Base-by-base conservation (phyloP, 1,284 basidiomycete species). In the Ganoderma multipileum region DNA sequence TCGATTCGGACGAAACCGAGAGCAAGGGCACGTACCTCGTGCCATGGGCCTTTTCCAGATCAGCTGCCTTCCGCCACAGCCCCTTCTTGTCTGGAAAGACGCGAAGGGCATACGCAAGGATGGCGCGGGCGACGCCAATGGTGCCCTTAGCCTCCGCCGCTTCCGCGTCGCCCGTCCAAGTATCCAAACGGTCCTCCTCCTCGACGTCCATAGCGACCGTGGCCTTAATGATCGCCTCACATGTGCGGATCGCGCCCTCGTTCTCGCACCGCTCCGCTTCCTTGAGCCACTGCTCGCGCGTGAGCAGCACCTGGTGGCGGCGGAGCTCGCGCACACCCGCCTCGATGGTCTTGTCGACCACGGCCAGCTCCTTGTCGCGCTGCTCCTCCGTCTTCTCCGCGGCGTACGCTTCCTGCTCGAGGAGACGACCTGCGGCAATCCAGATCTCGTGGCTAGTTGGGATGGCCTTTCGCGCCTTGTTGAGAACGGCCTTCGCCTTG, bases 401-500 rank as follows among this genome's bases (percentile, higher is more conserved):
- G 28, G 81, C 78, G 42, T 78, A 82, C 9, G 90, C 87, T 78
- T 93, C 89, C 76, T 98, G 96, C 80, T 99, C 97, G 38, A 97
- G 85, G 7, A 99, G 83, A 36, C 97, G 88, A 41, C 93, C 95
- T 0, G 97, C 97, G 4, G 97, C 97, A 73, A 99, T 98, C 97
- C 97, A 99, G 70, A 99, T 98, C 77, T 99, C 97, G 82, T 99
- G 97, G 44, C 92, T 95, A 0, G 97, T 99, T 0, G 97, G 97
- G 36, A 99, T 91, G 8, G 94, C 92, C 78, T 95, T 95, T 63
- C 97, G 91, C 1, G 97, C 98, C 79, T 95, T 95, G 86, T 99
- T 99, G 71, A 99, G 89, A 0, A 99, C 97, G 20, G 92, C 90
- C 77, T 95, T 95, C 0, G 97, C 98, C 52, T 92, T 91, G 20